Base-by-base conservation (phyloP, 2,329 filamentous ascomycete species). In the Sporothrix sp. region DNA sequence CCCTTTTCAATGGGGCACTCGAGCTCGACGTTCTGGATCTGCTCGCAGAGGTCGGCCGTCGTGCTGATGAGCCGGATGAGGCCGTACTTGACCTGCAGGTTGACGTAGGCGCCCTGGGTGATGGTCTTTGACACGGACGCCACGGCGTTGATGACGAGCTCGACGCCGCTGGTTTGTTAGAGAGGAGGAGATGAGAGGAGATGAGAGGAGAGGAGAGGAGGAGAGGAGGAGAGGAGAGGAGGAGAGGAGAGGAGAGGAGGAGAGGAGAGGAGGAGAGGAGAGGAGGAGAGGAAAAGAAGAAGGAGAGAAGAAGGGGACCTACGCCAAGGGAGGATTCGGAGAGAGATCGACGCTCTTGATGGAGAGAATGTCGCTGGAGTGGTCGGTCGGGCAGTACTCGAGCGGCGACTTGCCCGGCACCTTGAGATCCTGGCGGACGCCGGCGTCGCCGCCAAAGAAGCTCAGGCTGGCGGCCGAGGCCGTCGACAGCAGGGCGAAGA, bases 261-360 rank as follows among this genome's bases (percentile, higher is more conserved):
- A 52, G n/a, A n/a, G n/a, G n/a, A n/a, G n/a, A n/a, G n/a, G n/a
- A n/a, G n/a, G n/a, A n/a, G n/a, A n/a, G n/a, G n/a, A n/a, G n/a
- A n/a, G n/a, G n/a, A n/a, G n/a, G n/a, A n/a, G n/a, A n/a, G 45
- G 11, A 42, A 14, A 14, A 38, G 3, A 13, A 23, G 27, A 48
- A 6, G 8, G 18, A 28, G 21, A 16, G 3, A 23, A 16, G 21
- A 8, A 4, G 39, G 23, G 9, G 3, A 52, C 85, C 62, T 81
- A 97, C 91, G 89, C 75, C 63, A 79, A 64, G 32, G 93, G 93
- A 54, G 91, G 93, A 68, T 96, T 97, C 13, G 93, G 93, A 32
- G 68, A 63, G 52, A 98, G 69, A 61, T 96, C 82, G 51, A 97
- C 88, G 42, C 78, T 78, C 57, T 89, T 73, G 61, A 98, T 89